Evolutionary conservation across 768 basidiomycete genomes (phyloP).

Genomic region (Lentinus tigrinus): DNA sequence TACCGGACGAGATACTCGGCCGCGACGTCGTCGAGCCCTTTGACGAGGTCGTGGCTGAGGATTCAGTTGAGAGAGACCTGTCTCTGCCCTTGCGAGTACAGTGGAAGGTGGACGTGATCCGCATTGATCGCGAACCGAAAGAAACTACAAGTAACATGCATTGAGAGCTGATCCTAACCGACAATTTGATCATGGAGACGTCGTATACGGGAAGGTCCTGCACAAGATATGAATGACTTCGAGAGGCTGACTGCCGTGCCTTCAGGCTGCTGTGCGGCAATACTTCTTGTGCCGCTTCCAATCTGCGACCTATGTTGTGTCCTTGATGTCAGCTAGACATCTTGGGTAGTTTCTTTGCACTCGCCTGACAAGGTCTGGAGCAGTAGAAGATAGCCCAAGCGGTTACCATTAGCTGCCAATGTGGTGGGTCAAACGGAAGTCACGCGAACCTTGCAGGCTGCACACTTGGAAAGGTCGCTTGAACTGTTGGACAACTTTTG

Average conservation of each 20-base stretch:
- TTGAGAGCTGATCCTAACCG: too few species aligned
- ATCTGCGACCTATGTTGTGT: conserved; percentile 21
- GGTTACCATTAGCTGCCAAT: background rate
- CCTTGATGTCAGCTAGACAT: background rate
- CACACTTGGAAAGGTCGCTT: background rate
- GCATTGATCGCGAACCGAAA: too few species aligned
- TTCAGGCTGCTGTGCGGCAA: conserved; percentile 18
- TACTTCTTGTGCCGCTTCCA: conserved; percentile 33
- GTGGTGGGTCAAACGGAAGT: background rate
- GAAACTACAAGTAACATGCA: too few species aligned
- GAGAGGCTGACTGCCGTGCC: background rate
- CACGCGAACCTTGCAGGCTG: conserved; percentile 5
- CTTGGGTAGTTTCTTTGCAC: background rate
- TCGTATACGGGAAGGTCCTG: too few species aligned
- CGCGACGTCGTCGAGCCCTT: too few species aligned
- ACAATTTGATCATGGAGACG: too few species aligned
- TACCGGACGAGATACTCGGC: too few species aligned
- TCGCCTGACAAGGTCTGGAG: conserved; percentile 8
- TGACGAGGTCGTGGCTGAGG: too few species aligned
- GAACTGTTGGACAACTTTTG: background rate
- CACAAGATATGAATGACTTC: background rate
- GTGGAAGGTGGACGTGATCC: too few species aligned
- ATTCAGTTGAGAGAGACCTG: too few species aligned
- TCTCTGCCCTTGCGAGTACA: too few species aligned
- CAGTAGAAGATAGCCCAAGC: conserved; percentile 10